These are phyloP conservation scores for Dendrobium chrysotoxum DNA, from an alignment of 106 monocot species.

Conservation along the genomic window DNA sequence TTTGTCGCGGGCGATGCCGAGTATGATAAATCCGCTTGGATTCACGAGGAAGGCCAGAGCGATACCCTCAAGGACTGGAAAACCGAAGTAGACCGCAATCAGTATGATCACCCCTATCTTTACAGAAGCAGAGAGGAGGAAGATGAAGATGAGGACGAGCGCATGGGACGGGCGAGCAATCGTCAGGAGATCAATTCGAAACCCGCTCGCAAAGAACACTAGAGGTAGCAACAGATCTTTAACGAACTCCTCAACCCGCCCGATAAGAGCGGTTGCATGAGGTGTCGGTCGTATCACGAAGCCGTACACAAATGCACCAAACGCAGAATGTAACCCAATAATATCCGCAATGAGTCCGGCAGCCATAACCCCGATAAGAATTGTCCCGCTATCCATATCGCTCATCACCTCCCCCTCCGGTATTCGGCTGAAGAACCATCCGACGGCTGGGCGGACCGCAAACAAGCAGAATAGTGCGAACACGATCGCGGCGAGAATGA, in stretches of 20 bases:
- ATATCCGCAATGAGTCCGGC: conserved; percentile 25
- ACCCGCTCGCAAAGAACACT: conserved; percentile 30
- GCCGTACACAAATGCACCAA: conserved; percentile 51
- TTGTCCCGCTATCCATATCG: conserved; percentile 16
- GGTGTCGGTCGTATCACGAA: conserved; percentile 30
- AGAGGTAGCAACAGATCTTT: conserved; percentile 26
- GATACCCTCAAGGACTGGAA: conserved; percentile 29
- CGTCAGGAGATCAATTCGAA: conserved; percentile 14
- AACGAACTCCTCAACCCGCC: conserved; percentile 33
- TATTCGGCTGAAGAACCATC: conserved; percentile 22
- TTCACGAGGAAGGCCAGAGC: conserved; percentile 35
- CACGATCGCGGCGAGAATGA: conserved; percentile 12
- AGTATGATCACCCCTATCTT: conserved; percentile 25
- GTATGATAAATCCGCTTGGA: conserved; percentile 22
- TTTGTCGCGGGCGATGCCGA: conserved; percentile 32
- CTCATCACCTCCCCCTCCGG: conserved; percentile 32
- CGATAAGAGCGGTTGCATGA: conserved; percentile 15
- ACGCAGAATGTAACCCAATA: conserved; percentile 42
- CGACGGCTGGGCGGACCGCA: conserved; percentile 32
- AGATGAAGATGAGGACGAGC: conserved; percentile 7
- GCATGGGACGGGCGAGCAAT: not conserved
- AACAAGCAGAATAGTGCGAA: conserved; percentile 26
- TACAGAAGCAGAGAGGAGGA: conserved; percentile 12
- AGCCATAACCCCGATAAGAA: conserved; percentile 35
- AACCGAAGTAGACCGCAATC: conserved; percentile 16